These are phyloP conservation scores for Erysimum cheiranthoides DNA, from an alignment of 345 rosid species.

Conservation along the genomic window DNA sequence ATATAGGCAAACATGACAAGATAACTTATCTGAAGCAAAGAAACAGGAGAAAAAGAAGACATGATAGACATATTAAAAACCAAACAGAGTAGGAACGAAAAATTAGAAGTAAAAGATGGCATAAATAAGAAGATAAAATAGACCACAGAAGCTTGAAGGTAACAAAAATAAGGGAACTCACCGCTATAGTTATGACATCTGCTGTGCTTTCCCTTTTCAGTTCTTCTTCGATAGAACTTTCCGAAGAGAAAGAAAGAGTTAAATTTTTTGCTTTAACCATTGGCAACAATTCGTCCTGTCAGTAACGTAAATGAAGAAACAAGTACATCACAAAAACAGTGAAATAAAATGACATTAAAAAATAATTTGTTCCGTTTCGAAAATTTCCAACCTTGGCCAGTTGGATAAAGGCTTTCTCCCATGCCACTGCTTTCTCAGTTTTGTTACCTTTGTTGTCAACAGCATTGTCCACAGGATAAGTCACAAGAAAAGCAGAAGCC, in stretches of 20 bases:
- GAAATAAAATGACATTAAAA: constrained; percentile 4
- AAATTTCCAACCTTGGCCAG: constrained; percentile 71
- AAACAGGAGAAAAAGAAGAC: constrained; percentile 21
- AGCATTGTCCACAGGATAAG: constrained; percentile 92
- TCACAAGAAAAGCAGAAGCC: constrained; percentile 94
- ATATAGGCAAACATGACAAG: constrained; percentile 98
- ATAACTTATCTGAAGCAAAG: constrained; percentile 84
- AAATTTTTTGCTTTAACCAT: constrained; percentile 73
- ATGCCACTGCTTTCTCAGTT: constrained; percentile 76
- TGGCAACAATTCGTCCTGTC: constrained; percentile 85
- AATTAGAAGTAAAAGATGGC: constrained; percentile 11
- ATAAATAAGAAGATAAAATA: not conserved
- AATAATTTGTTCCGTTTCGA: not conserved
- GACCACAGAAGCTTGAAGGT: not conserved
- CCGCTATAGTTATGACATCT: constrained; percentile 88
- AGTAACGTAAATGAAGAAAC: constrained; percentile 20
- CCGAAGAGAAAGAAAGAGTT: constrained; percentile 91
- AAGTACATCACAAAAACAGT: constrained; percentile 4
- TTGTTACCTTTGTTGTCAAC: constrained; percentile 67
- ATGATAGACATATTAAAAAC: constrained; percentile 13
- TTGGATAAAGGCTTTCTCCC: constrained; percentile 97
- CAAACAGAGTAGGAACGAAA: constrained; percentile 13
- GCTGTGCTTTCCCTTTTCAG: constrained; percentile 97
- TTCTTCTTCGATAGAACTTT: constrained; percentile 96
- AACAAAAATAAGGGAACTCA: constrained; percentile 39